Base-by-base conservation (phyloP, 2,329 filamentous ascomycete species). In the Apiospora arundinis region DNA sequence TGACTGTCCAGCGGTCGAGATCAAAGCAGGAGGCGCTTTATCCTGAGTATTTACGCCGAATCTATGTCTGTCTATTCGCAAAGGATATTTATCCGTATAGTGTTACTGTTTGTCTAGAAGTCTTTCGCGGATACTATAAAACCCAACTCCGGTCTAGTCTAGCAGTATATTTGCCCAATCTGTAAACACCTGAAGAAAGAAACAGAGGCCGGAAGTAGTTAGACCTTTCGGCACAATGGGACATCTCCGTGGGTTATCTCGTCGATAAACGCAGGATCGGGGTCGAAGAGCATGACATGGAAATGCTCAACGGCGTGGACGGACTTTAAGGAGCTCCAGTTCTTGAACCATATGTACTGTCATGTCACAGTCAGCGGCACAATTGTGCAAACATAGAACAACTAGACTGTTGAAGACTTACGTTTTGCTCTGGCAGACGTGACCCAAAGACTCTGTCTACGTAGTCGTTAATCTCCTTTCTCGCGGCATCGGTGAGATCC, bases 271-370 rank as follows among this genome's bases (percentile, higher is more conserved):
- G 84, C 86, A 49, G 86, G 84, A 76, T 95, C 91, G 0, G 95
- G 92, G 75, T 93, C 87, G 80, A 92, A 93, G 70, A 98, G 85
- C 94, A 98, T 95, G 78, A 98, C 92, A 81, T 98, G 95, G 78
- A 98, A 96, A 80, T 98, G 95, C 85, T 98, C 95, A 14, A 98
- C 90, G 0, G 93, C 90, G 76, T 94, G 90, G 40, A 98, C 90
- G 32, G 92, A 96, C 84, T 97, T 97, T 75, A 98, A 83, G 21
- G 88, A 89, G 70, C 86, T 88, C 94, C 95, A 97, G 78, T 98
- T 98, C 84, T 93, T 94, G 83, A 96, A 96, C 93, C 93, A 96
- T 46, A 92, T 85, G 52, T 81, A 80, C 82, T 84, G 70, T 69
- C 12, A 48, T 44, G 56, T 48, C 70, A 25, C 37, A 46, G 21